Evolutionary conservation across 164 flowering plant genomes (phyloP).

Genomic region (Magnolia sinica): DNA sequence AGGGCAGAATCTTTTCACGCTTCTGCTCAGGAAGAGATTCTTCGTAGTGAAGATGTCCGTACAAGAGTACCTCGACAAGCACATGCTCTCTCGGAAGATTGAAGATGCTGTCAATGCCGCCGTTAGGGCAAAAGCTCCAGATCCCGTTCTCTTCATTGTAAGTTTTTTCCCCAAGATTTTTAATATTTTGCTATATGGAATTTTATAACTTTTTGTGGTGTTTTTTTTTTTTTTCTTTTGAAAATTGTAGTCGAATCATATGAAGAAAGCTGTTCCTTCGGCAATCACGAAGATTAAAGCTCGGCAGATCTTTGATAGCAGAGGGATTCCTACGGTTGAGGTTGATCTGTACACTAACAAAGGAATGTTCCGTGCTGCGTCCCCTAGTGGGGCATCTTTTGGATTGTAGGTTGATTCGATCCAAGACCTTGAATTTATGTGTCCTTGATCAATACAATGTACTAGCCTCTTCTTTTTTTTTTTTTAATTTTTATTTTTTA

Average conservation of each 20-base stretch:
- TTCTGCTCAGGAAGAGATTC: background rate
- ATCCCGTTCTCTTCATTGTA: slow-evolving; percentile 97
- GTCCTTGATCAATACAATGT: background rate
- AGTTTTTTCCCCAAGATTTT: background rate
- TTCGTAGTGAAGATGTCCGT: slow-evolving; percentile 64
- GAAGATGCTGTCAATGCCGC: slow-evolving; percentile 99
- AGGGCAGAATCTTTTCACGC: background rate
- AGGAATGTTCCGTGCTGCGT: slow-evolving; percentile 88
- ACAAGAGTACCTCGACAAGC: slow-evolving; percentile 93
- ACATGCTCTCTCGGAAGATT: slow-evolving; percentile 87
- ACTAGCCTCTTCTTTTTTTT: background rate
- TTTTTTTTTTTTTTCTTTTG: background rate
- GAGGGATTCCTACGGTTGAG: slow-evolving; percentile 97
- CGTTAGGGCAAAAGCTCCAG: slow-evolving; percentile 85
- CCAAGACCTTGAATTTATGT: background rate
- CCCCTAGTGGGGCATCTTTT: slow-evolving; percentile 66
- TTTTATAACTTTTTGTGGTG: slow-evolving; percentile 3
- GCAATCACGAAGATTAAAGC: slow-evolving; percentile 89
- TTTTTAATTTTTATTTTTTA: background rate
- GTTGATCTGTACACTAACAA: slow-evolving; percentile 87
- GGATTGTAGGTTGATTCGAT: slow-evolving; percentile 51
- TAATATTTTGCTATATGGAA: background rate
- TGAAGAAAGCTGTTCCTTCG: slow-evolving; percentile 80
- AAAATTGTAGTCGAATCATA: slow-evolving; percentile 66
- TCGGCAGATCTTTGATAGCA: slow-evolving; percentile 88